Conservation (phyloP, 257 asterid species). For the Plectranthus barbatus region DNA sequence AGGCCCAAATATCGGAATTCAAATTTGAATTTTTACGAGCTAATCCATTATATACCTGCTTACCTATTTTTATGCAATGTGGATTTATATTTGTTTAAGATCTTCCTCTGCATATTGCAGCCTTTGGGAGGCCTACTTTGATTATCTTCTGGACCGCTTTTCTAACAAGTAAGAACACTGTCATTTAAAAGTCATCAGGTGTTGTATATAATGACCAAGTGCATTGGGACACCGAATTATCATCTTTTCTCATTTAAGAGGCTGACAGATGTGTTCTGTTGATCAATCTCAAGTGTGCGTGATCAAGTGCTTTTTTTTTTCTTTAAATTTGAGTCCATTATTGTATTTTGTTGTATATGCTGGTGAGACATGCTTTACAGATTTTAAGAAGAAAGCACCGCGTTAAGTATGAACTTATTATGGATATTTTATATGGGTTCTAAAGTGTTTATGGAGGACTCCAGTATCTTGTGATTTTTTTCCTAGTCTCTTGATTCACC, state of each 20-base stretch:
- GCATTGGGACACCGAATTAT: too few species aligned
- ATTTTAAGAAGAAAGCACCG: background rate
- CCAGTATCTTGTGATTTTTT: background rate
- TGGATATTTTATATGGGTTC: background rate
- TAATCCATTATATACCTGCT: background rate
- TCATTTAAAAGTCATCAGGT: slow-evolving; percentile 3
- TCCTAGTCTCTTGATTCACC: background rate
- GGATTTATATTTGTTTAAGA: slow-evolving; percentile 7
- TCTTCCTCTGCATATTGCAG: slow-evolving; percentile 34
- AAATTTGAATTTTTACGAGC: background rate
- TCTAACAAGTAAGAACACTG: slow-evolving; percentile 63
- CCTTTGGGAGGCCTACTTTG: slow-evolving; percentile 95
- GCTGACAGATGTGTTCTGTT: background rate
- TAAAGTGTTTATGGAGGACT: background rate
- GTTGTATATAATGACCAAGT: slow-evolving; percentile 1
- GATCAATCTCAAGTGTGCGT: background rate
- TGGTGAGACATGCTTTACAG: background rate
- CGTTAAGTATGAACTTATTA: background rate
- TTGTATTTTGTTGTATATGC: background rate
- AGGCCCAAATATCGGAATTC: background rate
- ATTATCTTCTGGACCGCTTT: slow-evolving; percentile 70
- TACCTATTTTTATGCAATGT: background rate
- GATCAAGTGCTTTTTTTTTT: background rate
- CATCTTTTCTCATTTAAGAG: background rate
- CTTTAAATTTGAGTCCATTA: background rate